phyloP scores from a whole-genome alignment of 345 rosid species.

The Melaleuca alternifolia region DNA sequence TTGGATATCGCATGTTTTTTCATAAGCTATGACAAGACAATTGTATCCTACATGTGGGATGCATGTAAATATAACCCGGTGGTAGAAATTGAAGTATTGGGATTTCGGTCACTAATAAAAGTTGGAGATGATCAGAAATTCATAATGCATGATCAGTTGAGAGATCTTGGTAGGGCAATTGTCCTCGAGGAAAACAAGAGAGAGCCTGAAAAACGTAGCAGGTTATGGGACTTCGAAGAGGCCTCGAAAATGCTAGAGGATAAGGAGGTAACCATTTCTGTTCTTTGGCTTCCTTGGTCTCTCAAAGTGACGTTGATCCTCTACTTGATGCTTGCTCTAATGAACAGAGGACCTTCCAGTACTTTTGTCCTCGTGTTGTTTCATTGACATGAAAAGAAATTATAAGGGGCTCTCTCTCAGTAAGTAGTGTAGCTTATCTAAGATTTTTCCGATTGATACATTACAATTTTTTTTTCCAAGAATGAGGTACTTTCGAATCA shows the following conservation, averaged over 20 bases:
- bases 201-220: neutral
- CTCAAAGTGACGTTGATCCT: too few relatives aligned
- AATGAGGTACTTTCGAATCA: neutral
- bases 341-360: too few relatives aligned
- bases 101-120: neutral
- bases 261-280: neutral
- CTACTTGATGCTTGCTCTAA: too few relatives aligned
- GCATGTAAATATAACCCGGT: neutral
- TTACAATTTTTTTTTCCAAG: neutral
- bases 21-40: neutral
- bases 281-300: neutral
- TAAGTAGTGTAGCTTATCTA: too few relatives aligned
- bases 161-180: constrained; percentile 3
- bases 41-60: neutral
- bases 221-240: neutral
- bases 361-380: too few relatives aligned
- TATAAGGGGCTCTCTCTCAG: too few relatives aligned
- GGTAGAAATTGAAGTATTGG: neutral
- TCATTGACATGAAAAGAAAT: too few relatives aligned
- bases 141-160: neutral
- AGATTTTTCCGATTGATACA: too few relatives aligned
- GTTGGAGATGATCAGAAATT: neutral
- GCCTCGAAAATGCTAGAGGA: neutral
- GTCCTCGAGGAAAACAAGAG: neutral
- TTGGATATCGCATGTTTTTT: neutral